Evolutionary conservation across 208 protist species (phyloP), one percentile per base, ranked within the genome.

Genomic region (Lotmaria passim): DNA sequence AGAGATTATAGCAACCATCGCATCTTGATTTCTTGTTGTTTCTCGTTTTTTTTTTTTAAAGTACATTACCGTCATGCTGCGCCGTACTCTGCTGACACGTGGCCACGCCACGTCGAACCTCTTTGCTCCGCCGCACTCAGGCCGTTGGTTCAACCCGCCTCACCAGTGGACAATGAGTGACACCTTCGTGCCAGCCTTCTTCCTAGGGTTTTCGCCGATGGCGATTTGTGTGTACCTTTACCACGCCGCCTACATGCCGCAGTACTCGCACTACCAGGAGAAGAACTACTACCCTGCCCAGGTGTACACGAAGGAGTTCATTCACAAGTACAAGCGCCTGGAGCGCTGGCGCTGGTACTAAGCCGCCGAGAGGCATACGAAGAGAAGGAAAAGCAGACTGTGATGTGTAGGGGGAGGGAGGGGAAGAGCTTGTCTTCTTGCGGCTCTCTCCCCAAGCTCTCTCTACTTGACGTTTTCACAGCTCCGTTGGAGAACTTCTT

Each of bases 131-230:
- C 89, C 92, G 24, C 88, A 90, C 73, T 93, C 89, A 10, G 92
- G 92, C 21, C 85, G 89, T 30, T 96, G 92, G 92, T 96, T 96
- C 74, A 96, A 96, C 74, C 92, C 92, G 14, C 92, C 92, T 26
- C 88, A 96, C 71, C 89, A 95, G 78, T 96, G 92, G 90, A 96
- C 89, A 41, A 93, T 96, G 83, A 94, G 81, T 30, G 92, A 96
- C 53, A 93, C 87, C 23, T 91, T 93, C 61, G 74, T 95, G 19
- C 88, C 89, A 1, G 75, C 79, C 52, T 96, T 95, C 81, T 90
- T 94, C 62, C 31, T 96, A 12, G 80, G 76, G 7, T 93, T 90
- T 66, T 82, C 89, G 58, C 92, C 92, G 33, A 93, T 93, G 89
- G 86, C 73, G 12, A 88, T 94, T 56, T 33, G 46, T 15, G 75